A percentile compares a stretch with the other conserved stretches of the same genome.
Evolutionary conservation across 768 basidiomycete genomes (phyloP).

Genomic region (Tylopilus balloui): DNA sequence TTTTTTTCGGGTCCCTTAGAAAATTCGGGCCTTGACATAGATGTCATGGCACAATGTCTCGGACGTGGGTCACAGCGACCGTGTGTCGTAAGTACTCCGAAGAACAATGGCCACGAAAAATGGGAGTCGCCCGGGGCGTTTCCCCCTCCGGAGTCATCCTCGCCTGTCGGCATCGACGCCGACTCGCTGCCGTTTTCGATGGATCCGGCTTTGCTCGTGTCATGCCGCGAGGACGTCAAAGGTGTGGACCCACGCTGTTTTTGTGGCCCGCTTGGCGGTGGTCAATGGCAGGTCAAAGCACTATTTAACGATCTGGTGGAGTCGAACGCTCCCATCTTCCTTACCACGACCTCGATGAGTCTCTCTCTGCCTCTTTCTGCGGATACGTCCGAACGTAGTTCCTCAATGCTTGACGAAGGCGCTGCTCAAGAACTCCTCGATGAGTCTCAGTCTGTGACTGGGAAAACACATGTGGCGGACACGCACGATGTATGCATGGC

Average conservation of each 20-base stretch:
- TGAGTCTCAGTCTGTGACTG: background rate
- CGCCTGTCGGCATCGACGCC: constrained; percentile 3
- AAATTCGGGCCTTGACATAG: background rate
- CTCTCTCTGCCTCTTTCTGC: background rate
- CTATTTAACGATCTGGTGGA: background rate
- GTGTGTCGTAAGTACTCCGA: constrained; percentile 3
- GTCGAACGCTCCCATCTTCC: background rate
- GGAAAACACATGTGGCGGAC: background rate
- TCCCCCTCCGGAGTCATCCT: constrained; percentile 23
- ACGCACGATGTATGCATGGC: constrained; percentile 10
- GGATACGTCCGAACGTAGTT: background rate
- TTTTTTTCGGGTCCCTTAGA: background rate
- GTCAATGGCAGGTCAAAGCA: background rate
- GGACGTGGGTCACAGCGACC: background rate
- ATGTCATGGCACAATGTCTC: background rate
- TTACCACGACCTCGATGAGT: background rate
- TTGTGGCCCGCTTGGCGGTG: background rate
- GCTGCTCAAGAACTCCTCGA: background rate
- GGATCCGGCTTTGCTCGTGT: background rate
- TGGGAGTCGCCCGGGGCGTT: constrained; percentile 4
- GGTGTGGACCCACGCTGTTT: background rate
- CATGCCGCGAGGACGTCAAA: background rate
- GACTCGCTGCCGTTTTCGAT: background rate
- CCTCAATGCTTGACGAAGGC: background rate
- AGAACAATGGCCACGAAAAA: background rate